Conservation (phyloP, 352 stramenopile genomes). For the Lagenidium sp. region DNA sequence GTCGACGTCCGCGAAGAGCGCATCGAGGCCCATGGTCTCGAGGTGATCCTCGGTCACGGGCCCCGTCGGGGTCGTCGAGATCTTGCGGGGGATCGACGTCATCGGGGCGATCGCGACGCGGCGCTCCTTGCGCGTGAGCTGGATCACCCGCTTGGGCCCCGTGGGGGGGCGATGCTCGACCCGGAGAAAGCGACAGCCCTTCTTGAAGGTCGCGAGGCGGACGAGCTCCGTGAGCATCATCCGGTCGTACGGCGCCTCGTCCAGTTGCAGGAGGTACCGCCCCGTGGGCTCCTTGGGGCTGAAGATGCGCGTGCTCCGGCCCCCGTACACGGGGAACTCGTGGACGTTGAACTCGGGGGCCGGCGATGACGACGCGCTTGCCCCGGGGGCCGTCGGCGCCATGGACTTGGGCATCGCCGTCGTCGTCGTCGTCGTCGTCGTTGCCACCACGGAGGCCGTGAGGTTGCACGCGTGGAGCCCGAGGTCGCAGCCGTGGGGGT, state of each 20-base stretch:
- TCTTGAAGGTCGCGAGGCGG: conserved; percentile 56
- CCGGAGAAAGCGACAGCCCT: conserved; percentile 60
- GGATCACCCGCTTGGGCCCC: conserved; percentile 24
- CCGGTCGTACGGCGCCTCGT: conserved; percentile 65
- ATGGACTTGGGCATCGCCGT: no score
- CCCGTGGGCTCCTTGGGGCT: conserved; percentile 62
- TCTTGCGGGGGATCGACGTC: conserved; percentile 4
- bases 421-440: conserved; percentile 1
- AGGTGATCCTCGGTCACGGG: conserved; percentile 32
- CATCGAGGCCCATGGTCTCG: conserved; percentile 45
- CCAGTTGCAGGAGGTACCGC: conserved; percentile 53
- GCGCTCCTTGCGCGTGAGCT: conserved; percentile 39
- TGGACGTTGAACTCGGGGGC: conserved; percentile 11
- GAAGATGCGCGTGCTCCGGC: conserved; percentile 36
- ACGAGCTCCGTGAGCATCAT: conserved; percentile 72
- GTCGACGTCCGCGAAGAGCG: conserved; percentile 47
- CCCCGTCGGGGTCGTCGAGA: conserved; percentile 1
- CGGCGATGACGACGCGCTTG: neutral
- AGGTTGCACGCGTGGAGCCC: conserved; percentile 60
- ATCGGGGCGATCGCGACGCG: conserved; percentile 6
- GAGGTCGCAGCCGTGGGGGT: conserved; percentile 39
- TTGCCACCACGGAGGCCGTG: conserved; percentile 1
- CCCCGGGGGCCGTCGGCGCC: no score
- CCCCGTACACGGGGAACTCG: conserved; percentile 33
- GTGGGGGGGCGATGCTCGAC: conserved; percentile 38